A percentile compares a stretch with the other conserved stretches of the same genome.
Evolutionary conservation across 2,329 filamentous ascomycete genomes (phyloP).

Genomic region (Colletotrichum sp.): DNA sequence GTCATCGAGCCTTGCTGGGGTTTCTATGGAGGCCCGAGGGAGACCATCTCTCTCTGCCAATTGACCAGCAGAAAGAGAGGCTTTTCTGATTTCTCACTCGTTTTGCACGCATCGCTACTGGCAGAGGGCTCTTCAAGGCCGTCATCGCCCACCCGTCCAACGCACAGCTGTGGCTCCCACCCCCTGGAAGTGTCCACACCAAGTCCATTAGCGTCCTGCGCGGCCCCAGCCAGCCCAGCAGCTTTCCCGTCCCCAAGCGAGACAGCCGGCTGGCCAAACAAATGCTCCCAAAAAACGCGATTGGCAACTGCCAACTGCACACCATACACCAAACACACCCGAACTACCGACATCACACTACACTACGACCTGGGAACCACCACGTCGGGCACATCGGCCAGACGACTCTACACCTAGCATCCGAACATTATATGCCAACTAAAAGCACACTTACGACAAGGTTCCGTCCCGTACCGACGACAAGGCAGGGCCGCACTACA

Average conservation of each 20-base stretch:
- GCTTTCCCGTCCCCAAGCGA: slow-evolving; percentile 4
- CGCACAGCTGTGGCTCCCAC: not conserved
- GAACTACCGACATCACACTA: not conserved
- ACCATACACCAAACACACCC: not conserved
- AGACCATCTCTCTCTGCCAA: not conserved
- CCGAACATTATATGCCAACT: not conserved
- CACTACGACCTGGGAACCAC: not conserved
- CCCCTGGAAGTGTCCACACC: not conserved
- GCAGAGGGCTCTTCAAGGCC: not conserved
- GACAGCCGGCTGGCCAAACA: not conserved
- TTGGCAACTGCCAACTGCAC: not conserved
- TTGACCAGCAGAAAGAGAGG: not conserved
- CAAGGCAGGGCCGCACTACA: not conserved
- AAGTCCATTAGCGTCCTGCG: not conserved
- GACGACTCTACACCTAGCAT: not conserved
- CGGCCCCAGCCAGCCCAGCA: not conserved
- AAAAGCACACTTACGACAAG: not conserved
- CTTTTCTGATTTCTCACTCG: not conserved
- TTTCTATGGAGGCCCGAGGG: not conserved
- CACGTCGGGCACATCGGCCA: not conserved
- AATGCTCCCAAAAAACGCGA: not conserved
- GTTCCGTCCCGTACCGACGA: slow-evolving; percentile 2
- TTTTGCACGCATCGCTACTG: not conserved
- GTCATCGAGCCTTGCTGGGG: not conserved
- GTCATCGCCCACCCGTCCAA: not conserved